Conservation (phyloP, 148 eudicot species). For the Silene conica region DNA sequence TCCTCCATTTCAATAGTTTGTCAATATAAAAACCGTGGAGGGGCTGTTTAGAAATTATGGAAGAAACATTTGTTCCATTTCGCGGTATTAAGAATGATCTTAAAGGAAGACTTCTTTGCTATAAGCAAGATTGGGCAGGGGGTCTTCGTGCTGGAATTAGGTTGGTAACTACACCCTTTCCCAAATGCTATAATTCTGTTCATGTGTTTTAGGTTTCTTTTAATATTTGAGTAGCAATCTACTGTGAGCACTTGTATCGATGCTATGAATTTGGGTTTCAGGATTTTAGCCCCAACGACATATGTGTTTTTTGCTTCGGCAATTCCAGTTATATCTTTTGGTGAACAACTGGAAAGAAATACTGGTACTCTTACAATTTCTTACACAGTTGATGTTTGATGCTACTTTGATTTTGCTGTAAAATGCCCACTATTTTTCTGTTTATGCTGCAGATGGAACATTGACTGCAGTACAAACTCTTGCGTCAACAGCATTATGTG, state of each 20-base stretch:
- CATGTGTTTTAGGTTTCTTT: background rate
- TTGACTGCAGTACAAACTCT: conserved; percentile 98
- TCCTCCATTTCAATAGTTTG: conserved; percentile 23
- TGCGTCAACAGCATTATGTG: conserved; percentile 91
- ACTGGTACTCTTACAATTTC: conserved; percentile 46
- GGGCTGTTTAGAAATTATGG: conserved; percentile 43
- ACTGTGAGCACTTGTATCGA: background rate
- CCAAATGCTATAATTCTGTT: background rate
- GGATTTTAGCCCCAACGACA: conserved; percentile 97
- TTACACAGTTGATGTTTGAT: conserved; percentile 7
- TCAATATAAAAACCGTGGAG: conserved; percentile 19
- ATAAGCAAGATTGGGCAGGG: conserved; percentile 96
- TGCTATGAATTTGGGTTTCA: conserved; percentile 24
- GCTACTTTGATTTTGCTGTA: conserved; percentile 3
- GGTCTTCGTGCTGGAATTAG: conserved; percentile 91
- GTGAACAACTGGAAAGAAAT: conserved; percentile 90
- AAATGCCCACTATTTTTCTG: background rate
- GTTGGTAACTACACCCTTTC: conserved; percentile 29
- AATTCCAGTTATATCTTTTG: conserved; percentile 97
- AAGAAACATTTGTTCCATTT: conserved; percentile 90
- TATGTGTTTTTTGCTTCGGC: conserved; percentile 98
- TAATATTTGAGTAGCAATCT: background rate
- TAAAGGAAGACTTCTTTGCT: conserved; percentile 76
- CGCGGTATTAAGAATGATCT: conserved; percentile 96
- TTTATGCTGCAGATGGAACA: conserved; percentile 55